Percentiles rank a stretch among this genome's conserved stretches.
phyloP scores from a whole-genome alignment of 306 rosid species.

The Astragalus glycyphyllos region DNA sequence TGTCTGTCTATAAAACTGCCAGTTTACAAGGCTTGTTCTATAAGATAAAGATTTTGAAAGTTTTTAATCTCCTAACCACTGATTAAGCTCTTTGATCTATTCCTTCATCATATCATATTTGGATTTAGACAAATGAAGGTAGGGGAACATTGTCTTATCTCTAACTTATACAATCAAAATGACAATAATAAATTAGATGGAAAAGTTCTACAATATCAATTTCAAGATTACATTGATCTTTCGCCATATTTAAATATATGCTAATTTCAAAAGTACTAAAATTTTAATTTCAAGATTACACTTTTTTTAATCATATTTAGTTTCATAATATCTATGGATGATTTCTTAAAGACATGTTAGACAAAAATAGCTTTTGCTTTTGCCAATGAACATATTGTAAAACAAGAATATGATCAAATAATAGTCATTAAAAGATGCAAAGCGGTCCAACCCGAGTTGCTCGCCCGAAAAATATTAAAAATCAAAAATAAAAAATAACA shows the following conservation, averaged over 20 bases:
- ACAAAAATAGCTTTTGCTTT: conserved; percentile 15
- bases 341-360: conserved; percentile 17
- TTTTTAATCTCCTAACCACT: conserved; percentile 51
- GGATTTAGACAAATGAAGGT: conserved; percentile 20
- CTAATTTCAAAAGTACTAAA: not conserved
- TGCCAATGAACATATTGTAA: not conserved
- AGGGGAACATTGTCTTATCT: conserved; percentile 40
- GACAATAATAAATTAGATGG: conserved; percentile 35
- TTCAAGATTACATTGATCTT: not conserved
- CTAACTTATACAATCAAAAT: conserved; percentile 33
- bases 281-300: conserved; percentile 15
- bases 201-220: not conserved
- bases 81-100: conserved; percentile 48
- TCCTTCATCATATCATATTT: not conserved
- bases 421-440: not conserved
- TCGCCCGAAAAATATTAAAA: no score
- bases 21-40: conserved; percentile 42
- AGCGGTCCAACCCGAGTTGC: no score
- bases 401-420: not conserved
- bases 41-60: conserved; percentile 44
- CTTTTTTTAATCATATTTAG: conserved; percentile 26
- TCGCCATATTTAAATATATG: not conserved
- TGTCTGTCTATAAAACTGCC: conserved; percentile 38
- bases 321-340: not conserved
- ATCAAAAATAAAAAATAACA: no score